These are phyloP conservation scores for Camillea tinctor DNA, from an alignment of 2,329 filamentous ascomycete species.

Conservation along the genomic window DNA sequence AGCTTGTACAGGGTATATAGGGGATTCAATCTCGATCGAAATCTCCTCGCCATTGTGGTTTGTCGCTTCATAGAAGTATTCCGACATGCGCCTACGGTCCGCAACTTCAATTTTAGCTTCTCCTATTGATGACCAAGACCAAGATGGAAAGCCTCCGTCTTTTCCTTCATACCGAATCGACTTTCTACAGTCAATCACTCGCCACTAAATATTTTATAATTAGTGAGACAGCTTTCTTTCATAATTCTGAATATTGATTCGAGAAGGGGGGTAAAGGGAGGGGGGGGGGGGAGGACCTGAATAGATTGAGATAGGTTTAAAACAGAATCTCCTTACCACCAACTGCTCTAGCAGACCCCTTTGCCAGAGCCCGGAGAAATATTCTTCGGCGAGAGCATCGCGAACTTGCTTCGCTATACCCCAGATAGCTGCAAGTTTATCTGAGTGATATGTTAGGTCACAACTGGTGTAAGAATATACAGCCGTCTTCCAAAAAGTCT, in stretches of 20 bases:
- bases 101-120: neutral
- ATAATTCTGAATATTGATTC: neutral
- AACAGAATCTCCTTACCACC: neutral
- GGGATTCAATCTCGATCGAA: neutral
- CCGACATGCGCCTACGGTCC: neutral
- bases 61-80: neutral
- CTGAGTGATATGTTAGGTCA: neutral
- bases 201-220: neutral
- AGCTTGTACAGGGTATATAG: neutral
- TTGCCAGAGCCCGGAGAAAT: neutral
- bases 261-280: no score
- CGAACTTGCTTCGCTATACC: neutral
- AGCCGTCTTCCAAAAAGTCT: neutral
- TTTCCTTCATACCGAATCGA: neutral
- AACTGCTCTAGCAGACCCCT: neutral
- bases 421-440: neutral
- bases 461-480: neutral
- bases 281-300: no score
- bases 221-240: neutral
- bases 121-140: neutral
- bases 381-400: neutral
- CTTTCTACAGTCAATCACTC: neutral
- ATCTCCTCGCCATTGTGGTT: neutral
- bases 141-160: neutral
- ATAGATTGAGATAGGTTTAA: no score